Percentiles rank a stretch among this genome's conserved stretches.
Conservation (phyloP, 2,329 filamentous ascomycete genomes). For the Aspergillus clavatus region DNA sequence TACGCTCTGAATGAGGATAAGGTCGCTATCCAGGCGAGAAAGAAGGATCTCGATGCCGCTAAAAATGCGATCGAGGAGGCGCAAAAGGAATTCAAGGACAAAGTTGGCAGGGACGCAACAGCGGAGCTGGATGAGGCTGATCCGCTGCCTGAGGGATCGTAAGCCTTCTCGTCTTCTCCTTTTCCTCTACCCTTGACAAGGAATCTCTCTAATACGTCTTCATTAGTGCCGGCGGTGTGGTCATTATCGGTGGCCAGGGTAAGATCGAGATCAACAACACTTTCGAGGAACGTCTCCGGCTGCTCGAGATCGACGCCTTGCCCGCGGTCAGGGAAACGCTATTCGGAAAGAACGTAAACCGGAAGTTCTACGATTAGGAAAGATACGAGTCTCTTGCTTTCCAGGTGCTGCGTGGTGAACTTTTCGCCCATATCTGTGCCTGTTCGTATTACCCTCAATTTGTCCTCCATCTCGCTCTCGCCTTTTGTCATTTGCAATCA, state of each 20-base stretch:
- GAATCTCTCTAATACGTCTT: conserved; percentile 7
- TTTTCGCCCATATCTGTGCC: conserved; percentile 10
- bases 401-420: conserved; percentile 5
- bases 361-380: conserved; percentile 83
- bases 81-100: conserved; percentile 76
- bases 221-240: conserved; percentile 72
- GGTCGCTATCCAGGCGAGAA: conserved; percentile 67
- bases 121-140: conserved; percentile 73
- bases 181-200: conserved; percentile 5
- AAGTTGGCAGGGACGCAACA: conserved; percentile 63
- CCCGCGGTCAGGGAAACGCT: conserved; percentile 79
- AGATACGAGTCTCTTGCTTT: conserved; percentile 18
- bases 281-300: conserved; percentile 80
- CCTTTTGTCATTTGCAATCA: conserved; percentile 11
- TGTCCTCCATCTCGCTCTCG: conserved; percentile 7
- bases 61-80: conserved; percentile 76
- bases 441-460: conserved; percentile 10
- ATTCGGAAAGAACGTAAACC: conserved; percentile 92
- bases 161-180: conserved; percentile 41
- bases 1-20: conserved; percentile 82
- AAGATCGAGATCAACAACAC: conserved; percentile 99
- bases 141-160: conserved; percentile 76
- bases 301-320: conserved; percentile 79
- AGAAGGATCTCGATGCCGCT: conserved; percentile 70
- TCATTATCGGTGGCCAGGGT: conserved; percentile 73